Conservation (phyloP, 179 eudicot genomes). For the Silene vulgaris region DNA sequence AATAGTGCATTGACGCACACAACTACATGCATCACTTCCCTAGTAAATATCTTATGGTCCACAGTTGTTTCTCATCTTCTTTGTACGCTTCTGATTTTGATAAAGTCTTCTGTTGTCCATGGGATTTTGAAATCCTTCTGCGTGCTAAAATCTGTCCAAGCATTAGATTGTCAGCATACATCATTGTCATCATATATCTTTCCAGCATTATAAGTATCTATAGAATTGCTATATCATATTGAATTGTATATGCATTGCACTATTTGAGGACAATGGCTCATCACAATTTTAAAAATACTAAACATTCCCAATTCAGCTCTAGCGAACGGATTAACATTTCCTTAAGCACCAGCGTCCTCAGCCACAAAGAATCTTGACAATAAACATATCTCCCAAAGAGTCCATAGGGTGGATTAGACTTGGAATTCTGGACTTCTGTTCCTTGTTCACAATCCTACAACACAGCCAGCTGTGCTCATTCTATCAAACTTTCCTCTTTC, state of each 20-base stretch:
- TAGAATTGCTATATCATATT: too few species aligned
- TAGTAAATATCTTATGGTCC: not conserved
- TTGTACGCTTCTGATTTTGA: not conserved
- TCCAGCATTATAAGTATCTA: not conserved
- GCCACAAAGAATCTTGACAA: not conserved
- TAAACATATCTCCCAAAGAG: not conserved
- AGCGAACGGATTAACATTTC: not conserved
- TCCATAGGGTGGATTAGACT: not conserved
- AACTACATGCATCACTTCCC: not conserved
- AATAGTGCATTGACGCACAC: not conserved
- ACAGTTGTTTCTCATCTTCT: not conserved
- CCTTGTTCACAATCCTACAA: not conserved
- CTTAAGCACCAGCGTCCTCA: not conserved
- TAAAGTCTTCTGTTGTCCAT: constrained; percentile 2
- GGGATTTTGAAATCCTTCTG: not conserved
- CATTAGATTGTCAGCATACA: too few species aligned
- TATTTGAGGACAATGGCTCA: not conserved
- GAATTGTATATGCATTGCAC: not conserved
- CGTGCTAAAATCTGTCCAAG: not conserved
- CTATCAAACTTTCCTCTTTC: not conserved
- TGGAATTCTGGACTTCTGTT: not conserved
- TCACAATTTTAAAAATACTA: not conserved
- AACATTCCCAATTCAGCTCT: constrained; percentile 2
- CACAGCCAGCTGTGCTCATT: not conserved
- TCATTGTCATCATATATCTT: not conserved